Conservation (phyloP, 495 filamentous ascomycete genomes). For the Penicillium lagena region DNA sequence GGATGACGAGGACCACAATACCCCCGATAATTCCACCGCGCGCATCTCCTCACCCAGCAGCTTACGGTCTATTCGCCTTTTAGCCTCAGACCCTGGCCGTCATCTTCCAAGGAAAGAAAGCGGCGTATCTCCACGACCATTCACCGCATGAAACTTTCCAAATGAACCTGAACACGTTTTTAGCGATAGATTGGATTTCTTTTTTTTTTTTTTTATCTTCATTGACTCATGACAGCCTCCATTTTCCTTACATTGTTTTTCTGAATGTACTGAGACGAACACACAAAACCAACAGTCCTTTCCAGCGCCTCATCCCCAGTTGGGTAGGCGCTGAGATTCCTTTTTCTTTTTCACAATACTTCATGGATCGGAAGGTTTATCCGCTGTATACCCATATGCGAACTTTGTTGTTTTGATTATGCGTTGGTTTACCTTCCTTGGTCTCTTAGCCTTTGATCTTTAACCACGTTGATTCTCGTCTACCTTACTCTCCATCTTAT, state of each 20-base stretch:
- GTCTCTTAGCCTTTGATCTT: not conserved
- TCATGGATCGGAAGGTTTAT: conserved; percentile 1
- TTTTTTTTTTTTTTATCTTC: not conserved
- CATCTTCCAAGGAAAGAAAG: not conserved
- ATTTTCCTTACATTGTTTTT: conserved; percentile 6
- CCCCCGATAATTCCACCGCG: conserved; percentile 23
- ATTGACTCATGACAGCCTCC: conserved; percentile 17
- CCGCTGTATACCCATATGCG: conserved; percentile 20
- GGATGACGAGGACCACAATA: conserved; percentile 26
- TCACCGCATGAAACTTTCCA: conserved; percentile 14
- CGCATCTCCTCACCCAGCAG: conserved; percentile 7
- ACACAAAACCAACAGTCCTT: too few species aligned
- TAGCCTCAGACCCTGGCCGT: conserved; percentile 2
- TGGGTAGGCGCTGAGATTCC: not conserved
- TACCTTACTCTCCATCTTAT: not conserved
- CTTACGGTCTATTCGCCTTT: conserved; percentile 3
- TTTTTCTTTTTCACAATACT: conserved; percentile 1
- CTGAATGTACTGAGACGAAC: not conserved
- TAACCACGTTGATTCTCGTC: not conserved
- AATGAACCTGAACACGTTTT: not conserved
- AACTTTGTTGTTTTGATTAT: conserved; percentile 1
- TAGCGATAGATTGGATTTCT: conserved; percentile 20
- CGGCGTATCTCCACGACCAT: conserved; percentile 17
- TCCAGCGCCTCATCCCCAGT: not conserved
- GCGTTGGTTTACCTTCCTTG: not conserved